phyloP scores from a whole-genome alignment of 169 alveolate genomes.

The Babesia ovata region DNA sequence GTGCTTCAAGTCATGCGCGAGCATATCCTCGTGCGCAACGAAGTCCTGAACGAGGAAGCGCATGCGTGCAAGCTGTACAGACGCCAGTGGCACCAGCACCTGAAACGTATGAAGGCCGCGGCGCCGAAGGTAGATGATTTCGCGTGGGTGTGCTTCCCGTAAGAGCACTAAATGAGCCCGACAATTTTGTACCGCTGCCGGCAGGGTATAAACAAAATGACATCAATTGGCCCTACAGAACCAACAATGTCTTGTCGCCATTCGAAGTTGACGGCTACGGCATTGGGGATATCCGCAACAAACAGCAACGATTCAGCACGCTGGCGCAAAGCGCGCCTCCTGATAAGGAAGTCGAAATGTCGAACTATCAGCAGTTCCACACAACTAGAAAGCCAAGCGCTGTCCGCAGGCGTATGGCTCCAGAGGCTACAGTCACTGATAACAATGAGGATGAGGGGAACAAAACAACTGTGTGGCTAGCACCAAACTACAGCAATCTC shows the following conservation, averaged over 20 bases:
- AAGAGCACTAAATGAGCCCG: conserved; percentile 85
- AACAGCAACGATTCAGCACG: conserved; percentile 29
- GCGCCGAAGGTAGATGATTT: conserved; percentile 58
- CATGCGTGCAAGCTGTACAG: conserved; percentile 37
- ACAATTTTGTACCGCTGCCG: conserved; percentile 85
- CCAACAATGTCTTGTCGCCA: conserved; percentile 51
- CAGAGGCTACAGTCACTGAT: conserved; percentile 10
- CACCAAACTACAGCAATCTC: conserved; percentile 71
- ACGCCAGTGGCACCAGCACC: conserved; percentile 34
- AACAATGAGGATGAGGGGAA: conserved; percentile 9
- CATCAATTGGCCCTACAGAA: conserved; percentile 77
- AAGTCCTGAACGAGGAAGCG: conserved; percentile 33
- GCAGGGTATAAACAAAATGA: conserved; percentile 84
- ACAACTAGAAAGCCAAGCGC: conserved; percentile 5
- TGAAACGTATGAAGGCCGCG: conserved; percentile 1
- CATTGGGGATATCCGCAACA: conserved; percentile 35
- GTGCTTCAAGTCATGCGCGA: conserved; percentile 32
- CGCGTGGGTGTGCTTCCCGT: conserved; percentile 89
- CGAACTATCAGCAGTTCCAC: neutral
- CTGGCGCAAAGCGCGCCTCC: conserved; percentile 16
- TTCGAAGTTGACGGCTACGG: conserved; percentile 48
- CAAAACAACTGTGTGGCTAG: conserved; percentile 68
- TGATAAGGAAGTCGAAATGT: neutral
- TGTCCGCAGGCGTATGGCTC: conserved; percentile 6
- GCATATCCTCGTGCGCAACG: conserved; percentile 39